Base-by-base conservation (phyloP, 345 rosid genomes). In the Linum tenue region DNA sequence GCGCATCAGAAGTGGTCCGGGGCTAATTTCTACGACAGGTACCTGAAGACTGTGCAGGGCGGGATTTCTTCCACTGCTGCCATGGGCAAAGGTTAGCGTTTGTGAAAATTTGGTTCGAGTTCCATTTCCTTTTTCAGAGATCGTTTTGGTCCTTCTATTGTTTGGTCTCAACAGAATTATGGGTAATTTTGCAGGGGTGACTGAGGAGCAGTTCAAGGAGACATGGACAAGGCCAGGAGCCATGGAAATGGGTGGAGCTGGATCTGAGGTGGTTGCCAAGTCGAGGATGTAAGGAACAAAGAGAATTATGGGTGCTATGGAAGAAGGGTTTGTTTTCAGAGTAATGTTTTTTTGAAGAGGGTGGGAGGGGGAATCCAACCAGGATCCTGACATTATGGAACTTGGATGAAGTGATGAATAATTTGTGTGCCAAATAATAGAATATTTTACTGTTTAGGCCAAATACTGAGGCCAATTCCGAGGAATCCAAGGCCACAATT, bases 1-100 rank as follows among this genome's bases (percentile, higher is more conserved):
- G 91, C 91, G 35, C 99, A 95, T 77, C 99, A 95, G 79, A 91
- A 95, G 76, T 91, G 99, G 98, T 95, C 97, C 0, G 97, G 97
- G 59, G 97, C 99, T 4, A 89, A 91, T 77, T 95, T 72, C 62
- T 95, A 91, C 67, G 96, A 89, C 63, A 72, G 85, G 76, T 95
- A 95, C 59, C 95, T 91, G 62, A 95, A 82, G 84, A 83, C 90
- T 3, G 72, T 95, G 55, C 96, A 91, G 77, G 96, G 99, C 66
- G 99, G 99, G 60, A 89, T 91, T 41, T 85, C 98, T 55, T 91
- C 99, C 68, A 91, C 97, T 57, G 94, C 98, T 55, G 99, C 98
- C 36, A 91, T 95, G 99, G 96, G 91, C 72, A 91, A 89, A 87
- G 99, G 98, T 77, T 83, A 76, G 72, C 38, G 3, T 0, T 2